Evolutionary conservation across 1,139 yeast genomes (phyloP).

Genomic region (Saccharomyces hybrid): DNA sequence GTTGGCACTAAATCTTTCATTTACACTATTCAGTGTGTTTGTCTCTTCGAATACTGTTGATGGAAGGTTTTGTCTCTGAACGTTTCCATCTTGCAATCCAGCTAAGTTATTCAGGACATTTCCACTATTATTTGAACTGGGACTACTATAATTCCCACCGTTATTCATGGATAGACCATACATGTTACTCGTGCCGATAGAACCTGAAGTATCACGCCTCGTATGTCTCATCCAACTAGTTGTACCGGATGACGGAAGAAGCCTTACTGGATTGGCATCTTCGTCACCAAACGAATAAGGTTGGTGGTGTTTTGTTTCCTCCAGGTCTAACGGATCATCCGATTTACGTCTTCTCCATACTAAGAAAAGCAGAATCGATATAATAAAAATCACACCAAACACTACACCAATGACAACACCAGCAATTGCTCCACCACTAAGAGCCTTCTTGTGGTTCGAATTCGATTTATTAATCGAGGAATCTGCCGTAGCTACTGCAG

Average conservation of each 20-base stretch:
- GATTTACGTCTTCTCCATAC: constrained; percentile 34
- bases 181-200: not conserved
- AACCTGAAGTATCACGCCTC: constrained; percentile 11
- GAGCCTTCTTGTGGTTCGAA: constrained; percentile 7
- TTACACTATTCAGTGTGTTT: constrained; percentile 25
- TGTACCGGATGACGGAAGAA: constrained; percentile 12
- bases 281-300: constrained; percentile 32
- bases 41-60: constrained; percentile 21
- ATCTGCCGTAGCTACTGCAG: constrained; percentile 9
- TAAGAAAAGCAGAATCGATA: constrained; percentile 34
- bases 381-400: constrained; percentile 40
- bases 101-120: not conserved
- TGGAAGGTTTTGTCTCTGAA: constrained; percentile 8
- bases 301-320: constrained; percentile 30
- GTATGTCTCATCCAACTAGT: constrained; percentile 15
- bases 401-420: constrained; percentile 64
- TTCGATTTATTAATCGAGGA: not conserved
- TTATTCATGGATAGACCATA: not conserved
- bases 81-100: not conserved
- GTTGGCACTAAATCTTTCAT: constrained; percentile 53
- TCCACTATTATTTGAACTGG: constrained; percentile 8
- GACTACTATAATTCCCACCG: constrained; percentile 3
- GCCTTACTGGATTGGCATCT: constrained; percentile 21
- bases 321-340: constrained; percentile 17
- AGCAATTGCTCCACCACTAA: constrained; percentile 60